These are phyloP conservation scores for Hyphopichia wangnamkhiaoensis DNA, from an alignment of 1,139 yeast genomes.

Conservation along the genomic window DNA sequence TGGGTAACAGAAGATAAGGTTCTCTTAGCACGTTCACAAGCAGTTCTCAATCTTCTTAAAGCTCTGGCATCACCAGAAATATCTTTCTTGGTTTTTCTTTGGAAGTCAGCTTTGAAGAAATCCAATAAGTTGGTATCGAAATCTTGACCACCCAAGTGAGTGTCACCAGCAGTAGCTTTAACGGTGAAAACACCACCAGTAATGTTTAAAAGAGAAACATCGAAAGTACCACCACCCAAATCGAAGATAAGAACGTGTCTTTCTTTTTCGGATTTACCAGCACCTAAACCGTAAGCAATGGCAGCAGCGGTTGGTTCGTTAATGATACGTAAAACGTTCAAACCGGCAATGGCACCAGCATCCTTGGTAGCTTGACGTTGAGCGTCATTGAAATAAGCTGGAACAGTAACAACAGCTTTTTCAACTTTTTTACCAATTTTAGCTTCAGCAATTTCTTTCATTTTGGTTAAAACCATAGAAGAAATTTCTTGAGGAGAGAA, in stretches of 20 bases:
- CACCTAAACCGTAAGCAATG: conserved; percentile 97
- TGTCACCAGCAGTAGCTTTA: conserved; percentile 99
- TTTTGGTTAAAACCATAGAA: conserved; percentile 93
- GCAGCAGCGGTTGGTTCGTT: conserved; percentile 99
- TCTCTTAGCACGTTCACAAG: conserved; percentile 99
- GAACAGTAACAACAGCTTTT: conserved; percentile 94
- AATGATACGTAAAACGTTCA: conserved; percentile 93
- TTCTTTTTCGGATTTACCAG: conserved; percentile 86
- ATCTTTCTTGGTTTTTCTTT: conserved; percentile 95
- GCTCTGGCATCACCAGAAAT: conserved; percentile 93
- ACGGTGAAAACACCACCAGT: conserved; percentile 99
- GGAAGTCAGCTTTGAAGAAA: conserved; percentile 93
- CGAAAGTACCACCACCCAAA: conserved; percentile 99
- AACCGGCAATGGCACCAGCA: conserved; percentile 97
- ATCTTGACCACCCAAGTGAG: conserved; percentile 99
- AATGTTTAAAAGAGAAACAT: conserved; percentile 93
- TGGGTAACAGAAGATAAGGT: conserved; percentile 96
- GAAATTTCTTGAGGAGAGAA: conserved; percentile 98
- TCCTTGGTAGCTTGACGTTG: conserved; percentile 99
- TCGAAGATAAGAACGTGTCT: conserved; percentile 90
- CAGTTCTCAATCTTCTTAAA: conserved; percentile 97
- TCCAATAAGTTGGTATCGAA: conserved; percentile 95
- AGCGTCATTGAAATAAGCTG: conserved; percentile 97
- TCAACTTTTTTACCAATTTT: conserved; percentile 91
- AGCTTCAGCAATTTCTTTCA: conserved; percentile 98